Percentiles rank a stretch among this genome's conserved stretches.
Conservation (phyloP, 2,329 filamentous ascomycete genomes). For the Fusarium anguioides region DNA sequence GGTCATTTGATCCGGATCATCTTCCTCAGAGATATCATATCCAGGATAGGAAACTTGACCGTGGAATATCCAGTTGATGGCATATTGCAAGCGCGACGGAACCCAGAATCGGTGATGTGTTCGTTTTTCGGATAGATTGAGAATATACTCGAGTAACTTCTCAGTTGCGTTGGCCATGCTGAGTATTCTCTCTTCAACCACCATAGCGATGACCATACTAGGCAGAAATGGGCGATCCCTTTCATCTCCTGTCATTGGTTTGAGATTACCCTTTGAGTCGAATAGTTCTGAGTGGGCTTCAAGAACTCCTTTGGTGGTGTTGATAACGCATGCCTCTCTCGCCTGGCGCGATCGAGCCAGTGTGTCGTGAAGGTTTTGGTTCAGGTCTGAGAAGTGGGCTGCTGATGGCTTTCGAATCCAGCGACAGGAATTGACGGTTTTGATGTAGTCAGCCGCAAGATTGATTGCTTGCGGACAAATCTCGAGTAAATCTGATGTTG, state of each 20-base stretch:
- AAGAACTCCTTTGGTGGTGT: conserved; percentile 56
- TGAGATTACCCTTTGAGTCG: conserved; percentile 54
- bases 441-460: conserved; percentile 42
- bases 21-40: conserved; percentile 26
- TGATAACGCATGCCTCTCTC: conserved; percentile 41
- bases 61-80: conserved; percentile 52
- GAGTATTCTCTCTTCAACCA: conserved; percentile 58
- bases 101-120: conserved; percentile 55
- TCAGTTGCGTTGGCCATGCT: conserved; percentile 45
- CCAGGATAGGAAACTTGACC: conserved; percentile 34
- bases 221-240: conserved; percentile 46
- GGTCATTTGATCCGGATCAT: conserved; percentile 18
- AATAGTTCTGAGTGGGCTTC: conserved; percentile 55
- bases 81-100: conserved; percentile 54
- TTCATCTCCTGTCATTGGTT: conserved; percentile 38
- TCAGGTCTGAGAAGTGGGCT: conserved; percentile 37
- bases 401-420: conserved; percentile 45
- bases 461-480: conserved; percentile 40
- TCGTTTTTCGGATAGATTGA: conserved; percentile 51
- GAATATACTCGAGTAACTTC: conserved; percentile 51
- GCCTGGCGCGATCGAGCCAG: conserved; percentile 44
- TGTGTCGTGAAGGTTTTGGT: conserved; percentile 32
- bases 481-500: conserved; percentile 44
- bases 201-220: conserved; percentile 59
- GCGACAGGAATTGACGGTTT: conserved; percentile 46